phyloP scores from a whole-genome alignment of 2,329 filamentous ascomycete species.

The Claviceps sorghi region DNA sequence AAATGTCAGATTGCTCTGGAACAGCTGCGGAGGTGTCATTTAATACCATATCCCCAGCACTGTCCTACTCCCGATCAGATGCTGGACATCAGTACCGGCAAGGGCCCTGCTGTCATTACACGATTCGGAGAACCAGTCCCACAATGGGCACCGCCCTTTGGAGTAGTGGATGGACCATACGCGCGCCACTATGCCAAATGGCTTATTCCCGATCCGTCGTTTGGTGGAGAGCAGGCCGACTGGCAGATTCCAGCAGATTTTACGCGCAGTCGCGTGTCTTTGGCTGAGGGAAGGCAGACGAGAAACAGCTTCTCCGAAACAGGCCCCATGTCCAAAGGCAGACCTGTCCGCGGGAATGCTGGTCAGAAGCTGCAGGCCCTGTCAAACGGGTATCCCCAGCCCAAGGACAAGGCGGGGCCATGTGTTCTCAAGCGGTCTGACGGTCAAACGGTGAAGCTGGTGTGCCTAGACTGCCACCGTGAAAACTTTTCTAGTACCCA shows the following conservation, averaged over 20 bases:
- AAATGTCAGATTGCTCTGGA: conserved; percentile 91
- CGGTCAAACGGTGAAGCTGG: conserved; percentile 73
- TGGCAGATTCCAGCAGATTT: conserved; percentile 27
- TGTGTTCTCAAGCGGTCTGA: conserved; percentile 78
- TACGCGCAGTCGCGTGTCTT: conserved; percentile 28
- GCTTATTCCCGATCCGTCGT: conserved; percentile 77
- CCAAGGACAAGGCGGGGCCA: conserved; percentile 71
- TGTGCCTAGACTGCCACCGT: conserved; percentile 76
- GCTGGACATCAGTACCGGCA: conserved; percentile 58
- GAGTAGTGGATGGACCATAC: conserved; percentile 83
- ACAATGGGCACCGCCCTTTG: conserved; percentile 73
- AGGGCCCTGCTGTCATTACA: conserved; percentile 53
- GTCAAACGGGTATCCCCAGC: conserved; percentile 53
- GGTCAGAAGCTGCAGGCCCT: conserved; percentile 55
- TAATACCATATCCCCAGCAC: conserved; percentile 76
- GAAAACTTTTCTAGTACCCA: conserved; percentile 93
- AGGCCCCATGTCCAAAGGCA: conserved; percentile 31
- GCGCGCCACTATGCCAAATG: conserved; percentile 89
- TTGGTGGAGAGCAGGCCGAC: conserved; percentile 53
- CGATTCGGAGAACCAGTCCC: conserved; percentile 51
- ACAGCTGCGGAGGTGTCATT: conserved; percentile 79
- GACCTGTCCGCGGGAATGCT: conserved; percentile 32
- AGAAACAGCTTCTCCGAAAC: conserved; percentile 49
- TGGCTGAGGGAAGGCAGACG: conserved; percentile 59
- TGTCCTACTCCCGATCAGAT: conserved; percentile 51